phyloP scores from a whole-genome alignment of 208 protist species.

The Trichomonas gallinae region DNA sequence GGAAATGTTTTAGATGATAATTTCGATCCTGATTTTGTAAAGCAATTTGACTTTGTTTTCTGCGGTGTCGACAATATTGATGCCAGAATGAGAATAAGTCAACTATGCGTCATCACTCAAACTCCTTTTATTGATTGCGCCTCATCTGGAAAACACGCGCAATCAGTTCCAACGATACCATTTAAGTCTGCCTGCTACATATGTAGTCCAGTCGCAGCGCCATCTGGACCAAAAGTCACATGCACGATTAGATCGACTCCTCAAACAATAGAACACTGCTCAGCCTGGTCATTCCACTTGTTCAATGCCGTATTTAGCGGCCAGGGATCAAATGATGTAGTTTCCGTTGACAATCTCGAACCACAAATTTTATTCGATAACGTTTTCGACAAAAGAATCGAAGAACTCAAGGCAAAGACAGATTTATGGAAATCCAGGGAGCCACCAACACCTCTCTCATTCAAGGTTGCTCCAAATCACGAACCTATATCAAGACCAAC shows the following conservation, averaged over 20 bases:
- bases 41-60: slow-evolving; percentile 11
- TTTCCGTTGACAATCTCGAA: neutral
- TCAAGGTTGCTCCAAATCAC: neutral
- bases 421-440: neutral
- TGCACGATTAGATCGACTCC: neutral
- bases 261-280: neutral
- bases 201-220: neutral
- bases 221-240: neutral
- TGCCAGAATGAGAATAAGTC: neutral
- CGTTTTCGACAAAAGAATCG: neutral
- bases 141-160: neutral
- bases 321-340: neutral
- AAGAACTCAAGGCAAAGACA: neutral
- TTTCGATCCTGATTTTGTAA: neutral
- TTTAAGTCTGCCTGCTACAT: neutral
- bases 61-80: slow-evolving; percentile 2
- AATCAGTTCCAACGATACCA: neutral
- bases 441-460: neutral
- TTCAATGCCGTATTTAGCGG: neutral
- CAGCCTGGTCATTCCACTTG: neutral
- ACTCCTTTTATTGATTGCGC: neutral
- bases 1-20: neutral
- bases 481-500: neutral
- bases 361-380: neutral
- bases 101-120: neutral